Conservation (phyloP, 2,329 filamentous ascomycete species). For the Aspergillus sergii region DNA sequence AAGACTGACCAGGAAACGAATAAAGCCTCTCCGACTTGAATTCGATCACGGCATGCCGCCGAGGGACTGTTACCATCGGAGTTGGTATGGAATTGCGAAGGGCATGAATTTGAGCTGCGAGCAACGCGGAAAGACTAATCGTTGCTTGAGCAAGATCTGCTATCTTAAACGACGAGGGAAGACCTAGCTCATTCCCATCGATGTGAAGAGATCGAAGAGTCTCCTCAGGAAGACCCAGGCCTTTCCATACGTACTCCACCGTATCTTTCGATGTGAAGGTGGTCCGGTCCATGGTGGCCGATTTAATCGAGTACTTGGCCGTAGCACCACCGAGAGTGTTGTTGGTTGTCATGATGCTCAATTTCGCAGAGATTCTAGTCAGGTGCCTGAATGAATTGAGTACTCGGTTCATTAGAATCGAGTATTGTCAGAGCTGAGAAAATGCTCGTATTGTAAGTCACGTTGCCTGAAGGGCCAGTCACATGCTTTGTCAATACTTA, state of each 20-base stretch:
- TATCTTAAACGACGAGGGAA: slow-evolving; percentile 59
- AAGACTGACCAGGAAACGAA: slow-evolving; percentile 42
- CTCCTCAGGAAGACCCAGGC: slow-evolving; percentile 18
- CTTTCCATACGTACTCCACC: slow-evolving; percentile 22
- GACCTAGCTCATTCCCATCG: slow-evolving; percentile 9
- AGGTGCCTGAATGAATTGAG: not conserved
- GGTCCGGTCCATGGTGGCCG: not conserved
- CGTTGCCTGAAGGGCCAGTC: not conserved
- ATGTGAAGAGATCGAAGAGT: slow-evolving; percentile 24
- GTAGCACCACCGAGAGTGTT: not conserved
- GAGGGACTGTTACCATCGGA: slow-evolving; percentile 47
- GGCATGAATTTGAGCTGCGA: slow-evolving; percentile 52
- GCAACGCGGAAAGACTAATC: slow-evolving; percentile 55
- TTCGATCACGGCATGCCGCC: slow-evolving; percentile 53
- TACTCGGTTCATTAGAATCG: not conserved
- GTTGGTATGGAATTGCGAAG: slow-evolving; percentile 30
- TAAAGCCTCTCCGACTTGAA: slow-evolving; percentile 59
- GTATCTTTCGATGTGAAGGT: slow-evolving; percentile 10
- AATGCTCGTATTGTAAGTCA: not conserved
- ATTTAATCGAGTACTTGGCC: not conserved
- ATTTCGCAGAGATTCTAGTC: not conserved
- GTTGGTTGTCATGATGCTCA: not conserved
- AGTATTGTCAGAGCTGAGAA: not conserved
- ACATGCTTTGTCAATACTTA: not conserved
- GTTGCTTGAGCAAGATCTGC: slow-evolving; percentile 55